Evolutionary conservation across 140 eudicot species (phyloP).

Genomic region (Ambrosia hybrid): DNA sequence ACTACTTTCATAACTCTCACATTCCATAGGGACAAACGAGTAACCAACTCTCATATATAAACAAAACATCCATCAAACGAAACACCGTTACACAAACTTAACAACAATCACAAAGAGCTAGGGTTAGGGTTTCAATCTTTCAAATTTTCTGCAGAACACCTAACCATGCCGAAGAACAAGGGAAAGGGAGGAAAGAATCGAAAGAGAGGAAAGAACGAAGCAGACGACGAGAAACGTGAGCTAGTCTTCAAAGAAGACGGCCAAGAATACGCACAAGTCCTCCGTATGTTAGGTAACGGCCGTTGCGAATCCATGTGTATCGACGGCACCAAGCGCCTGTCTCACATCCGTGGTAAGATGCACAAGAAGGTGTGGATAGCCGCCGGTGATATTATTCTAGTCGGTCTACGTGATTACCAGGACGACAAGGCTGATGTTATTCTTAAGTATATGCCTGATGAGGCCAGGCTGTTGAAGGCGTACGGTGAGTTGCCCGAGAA

Average conservation of each 20-base stretch:
- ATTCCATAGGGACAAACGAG: too few relatives aligned
- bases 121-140: slow-evolving; percentile 39
- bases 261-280: slow-evolving; percentile 73
- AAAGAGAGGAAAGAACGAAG: slow-evolving; percentile 84
- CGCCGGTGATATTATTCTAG: slow-evolving; percentile 73
- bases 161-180: slow-evolving; percentile 82
- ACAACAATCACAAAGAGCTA: not conserved
- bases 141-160: slow-evolving; percentile 4
- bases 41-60: too few relatives aligned
- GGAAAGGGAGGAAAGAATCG: slow-evolving; percentile 91
- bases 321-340: slow-evolving; percentile 70
- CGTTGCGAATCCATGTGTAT: slow-evolving; percentile 74
- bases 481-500: slow-evolving; percentile 79
- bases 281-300: slow-evolving; percentile 78
- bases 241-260: slow-evolving; percentile 77
- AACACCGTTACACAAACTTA: not conserved
- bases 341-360: slow-evolving; percentile 85
- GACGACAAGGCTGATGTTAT: slow-evolving; percentile 84
- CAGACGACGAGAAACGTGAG: slow-evolving; percentile 78
- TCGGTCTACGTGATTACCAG: slow-evolving; percentile 74
- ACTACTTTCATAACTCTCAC: not conserved
- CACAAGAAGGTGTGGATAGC: slow-evolving; percentile 84
- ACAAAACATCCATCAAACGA: too few relatives aligned
- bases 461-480: slow-evolving; percentile 77
- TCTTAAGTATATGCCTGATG: slow-evolving; percentile 81